Conservation (phyloP, 176 grass and related monocot genomes). For the bread wheat (Triticum aestivum) region DNA sequence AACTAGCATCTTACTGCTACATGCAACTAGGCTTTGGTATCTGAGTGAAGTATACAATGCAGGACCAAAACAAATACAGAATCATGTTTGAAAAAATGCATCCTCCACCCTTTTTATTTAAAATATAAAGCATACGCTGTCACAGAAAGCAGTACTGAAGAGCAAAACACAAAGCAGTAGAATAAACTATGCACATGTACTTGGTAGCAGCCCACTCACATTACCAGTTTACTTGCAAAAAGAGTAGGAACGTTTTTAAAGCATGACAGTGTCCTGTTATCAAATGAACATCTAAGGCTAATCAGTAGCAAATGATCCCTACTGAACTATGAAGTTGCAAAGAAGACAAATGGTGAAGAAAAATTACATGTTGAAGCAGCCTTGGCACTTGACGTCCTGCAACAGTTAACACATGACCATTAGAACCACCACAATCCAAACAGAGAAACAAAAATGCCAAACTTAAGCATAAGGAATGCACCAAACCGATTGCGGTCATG, state of each 20-base stretch:
- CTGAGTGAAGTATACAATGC: not conserved
- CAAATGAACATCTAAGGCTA: not conserved
- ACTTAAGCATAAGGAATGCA: not conserved
- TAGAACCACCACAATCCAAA: not conserved
- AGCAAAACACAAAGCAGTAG: too few relatives aligned
- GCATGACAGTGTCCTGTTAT: not conserved
- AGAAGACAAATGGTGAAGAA: not conserved
- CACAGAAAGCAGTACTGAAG: not conserved
- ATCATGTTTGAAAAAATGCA: not conserved
- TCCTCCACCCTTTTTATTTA: not conserved
- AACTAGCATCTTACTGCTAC: not conserved
- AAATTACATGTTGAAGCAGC: conserved; percentile 78
- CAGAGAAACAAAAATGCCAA: not conserved
- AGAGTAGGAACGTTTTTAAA: not conserved
- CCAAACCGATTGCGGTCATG: not conserved
- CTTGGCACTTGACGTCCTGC: conserved; percentile 82
- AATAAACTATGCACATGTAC: too few relatives aligned
- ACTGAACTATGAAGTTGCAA: not conserved
- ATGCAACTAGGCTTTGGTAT: not conserved
- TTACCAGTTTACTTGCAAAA: not conserved
- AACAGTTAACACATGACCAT: not conserved
- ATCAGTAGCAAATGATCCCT: not conserved
- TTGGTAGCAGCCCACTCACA: too few relatives aligned
- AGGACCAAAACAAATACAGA: not conserved
- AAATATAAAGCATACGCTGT: not conserved